phyloP scores from a whole-genome alignment of 805 yeast genomes.

The Tetrapisispora fleetii region DNA sequence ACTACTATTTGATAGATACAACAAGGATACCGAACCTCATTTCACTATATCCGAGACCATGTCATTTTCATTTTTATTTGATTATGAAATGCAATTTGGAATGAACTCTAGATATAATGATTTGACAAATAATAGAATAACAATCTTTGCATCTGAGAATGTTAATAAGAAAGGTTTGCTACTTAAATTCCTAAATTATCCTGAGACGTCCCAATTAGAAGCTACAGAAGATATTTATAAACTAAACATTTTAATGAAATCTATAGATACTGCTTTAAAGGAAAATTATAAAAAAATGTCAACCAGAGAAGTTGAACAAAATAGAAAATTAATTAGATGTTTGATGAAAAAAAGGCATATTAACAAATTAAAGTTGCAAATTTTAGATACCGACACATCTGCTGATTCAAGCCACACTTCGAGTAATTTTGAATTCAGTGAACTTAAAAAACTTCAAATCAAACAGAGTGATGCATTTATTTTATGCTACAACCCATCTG shows the following conservation, averaged over 20 bases:
- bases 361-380: conserved; percentile 11
- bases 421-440: conserved; percentile 15
- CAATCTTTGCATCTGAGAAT: conserved; percentile 18
- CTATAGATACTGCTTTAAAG: background rate
- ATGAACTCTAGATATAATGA: conserved; percentile 16
- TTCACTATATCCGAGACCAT: background rate
- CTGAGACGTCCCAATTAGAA: background rate
- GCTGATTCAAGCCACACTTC: conserved; percentile 3
- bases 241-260: background rate
- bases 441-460: conserved; percentile 16
- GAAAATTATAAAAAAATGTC: background rate
- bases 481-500: conserved; percentile 19
- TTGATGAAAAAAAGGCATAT: background rate
- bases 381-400: conserved; percentile 13
- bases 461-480: conserved; percentile 25
- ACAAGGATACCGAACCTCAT: background rate
- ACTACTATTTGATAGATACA: too few species aligned
- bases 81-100: conserved; percentile 2
- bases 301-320: background rate
- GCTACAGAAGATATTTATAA: background rate
- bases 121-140: conserved; percentile 11
- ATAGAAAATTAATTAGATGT: background rate
- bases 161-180: conserved; percentile 23
- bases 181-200: conserved; percentile 14
- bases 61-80: conserved; percentile 5